Evolutionary conservation across 2,329 filamentous ascomycete species (phyloP).

Genomic region (Lasiodiplodia citricola): DNA sequence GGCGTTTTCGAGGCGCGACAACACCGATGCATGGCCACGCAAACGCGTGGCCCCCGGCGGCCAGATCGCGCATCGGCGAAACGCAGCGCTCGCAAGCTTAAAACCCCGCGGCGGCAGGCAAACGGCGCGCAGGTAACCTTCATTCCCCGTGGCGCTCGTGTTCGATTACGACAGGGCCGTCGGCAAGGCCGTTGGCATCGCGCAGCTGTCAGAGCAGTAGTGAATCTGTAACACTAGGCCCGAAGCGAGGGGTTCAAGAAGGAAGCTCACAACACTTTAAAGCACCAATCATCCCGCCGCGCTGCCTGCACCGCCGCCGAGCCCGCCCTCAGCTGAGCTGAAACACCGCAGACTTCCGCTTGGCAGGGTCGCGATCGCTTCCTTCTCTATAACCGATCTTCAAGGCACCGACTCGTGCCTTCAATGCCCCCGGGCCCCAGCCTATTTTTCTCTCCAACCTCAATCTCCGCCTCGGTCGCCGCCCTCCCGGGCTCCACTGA

Average conservation of each 20-base stretch:
- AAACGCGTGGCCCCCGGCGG: slow-evolving; percentile 15
- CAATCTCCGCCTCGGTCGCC: slow-evolving; percentile 20
- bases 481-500: slow-evolving; percentile 8
- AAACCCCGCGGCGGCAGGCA: slow-evolving; percentile 12
- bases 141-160: slow-evolving; percentile 4
- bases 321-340: slow-evolving; percentile 21
- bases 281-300: slow-evolving; percentile 10
- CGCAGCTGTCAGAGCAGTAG: slow-evolving; percentile 1
- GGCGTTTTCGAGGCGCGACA: neutral
- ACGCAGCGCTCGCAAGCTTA: slow-evolving; percentile 2
- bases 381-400: slow-evolving; percentile 6
- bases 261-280: slow-evolving; percentile 2
- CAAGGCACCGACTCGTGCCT: neutral
- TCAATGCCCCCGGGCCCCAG: neutral
- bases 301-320: slow-evolving; percentile 18
- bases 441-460: neutral
- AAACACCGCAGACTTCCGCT: slow-evolving; percentile 17
- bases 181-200: slow-evolving; percentile 4
- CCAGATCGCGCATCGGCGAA: slow-evolving; percentile 4
- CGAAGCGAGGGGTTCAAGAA: slow-evolving; percentile 23
- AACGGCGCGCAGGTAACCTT: neutral
- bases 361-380: slow-evolving; percentile 17
- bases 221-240: slow-evolving; percentile 24
- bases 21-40: slow-evolving; percentile 13
- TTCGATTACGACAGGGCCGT: slow-evolving; percentile 18